Evolutionary conservation across 352 stramenopile species (phyloP), one percentile per base, ranked within the genome.

Genomic region (Salisapilia sapeloensis): DNA sequence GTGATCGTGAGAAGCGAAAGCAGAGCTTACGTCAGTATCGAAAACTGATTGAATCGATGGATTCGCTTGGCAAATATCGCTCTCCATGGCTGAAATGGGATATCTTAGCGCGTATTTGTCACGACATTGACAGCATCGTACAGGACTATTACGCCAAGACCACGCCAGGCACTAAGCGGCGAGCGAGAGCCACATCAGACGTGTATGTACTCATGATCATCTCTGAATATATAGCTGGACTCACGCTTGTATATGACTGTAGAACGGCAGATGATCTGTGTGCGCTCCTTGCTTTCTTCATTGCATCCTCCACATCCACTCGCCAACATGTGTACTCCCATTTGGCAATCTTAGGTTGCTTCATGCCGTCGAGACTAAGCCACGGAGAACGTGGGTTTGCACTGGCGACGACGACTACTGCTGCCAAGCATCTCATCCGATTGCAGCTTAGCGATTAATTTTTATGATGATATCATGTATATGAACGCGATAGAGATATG

Each of bases 71-170:
- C 6, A 54, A 35, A 11, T 45, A 72, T 11, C 60, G 66, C 23
- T 78, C 66, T 9, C 66, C 66, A 14, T 76, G 49, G 38, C 45
- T 45, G 8, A 82, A 79, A 25, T 48, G 67, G 12, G 42, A 57
- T 22, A 38, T 60, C n/a, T 29, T 83, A n/a, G 43, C 49, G 7
- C 34, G 15, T 9, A 38, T 75, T 1, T 80, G 63, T 37, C 34
- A 35, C n/a, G 50, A 65, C 13, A 43, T 76, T 9, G 58, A 77
- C 32, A 33, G 28, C 2, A 49, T 45, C 6, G 46, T 77, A 29
- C 74, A 72, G 23, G 26, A 19, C 1, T 70, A 48, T 28, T 78
- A 72, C 40, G 42, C 50, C 0, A 14, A 38, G 0, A 52, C n/a
- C 26, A 30, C 16, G 39, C 28, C 10, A 29, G 40, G 6, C 42